Percentiles rank a stretch among this genome's conserved stretches.
Conservation (phyloP, 1,284 basidiomycete genomes). For the Sanghuangporus baumii region DNA sequence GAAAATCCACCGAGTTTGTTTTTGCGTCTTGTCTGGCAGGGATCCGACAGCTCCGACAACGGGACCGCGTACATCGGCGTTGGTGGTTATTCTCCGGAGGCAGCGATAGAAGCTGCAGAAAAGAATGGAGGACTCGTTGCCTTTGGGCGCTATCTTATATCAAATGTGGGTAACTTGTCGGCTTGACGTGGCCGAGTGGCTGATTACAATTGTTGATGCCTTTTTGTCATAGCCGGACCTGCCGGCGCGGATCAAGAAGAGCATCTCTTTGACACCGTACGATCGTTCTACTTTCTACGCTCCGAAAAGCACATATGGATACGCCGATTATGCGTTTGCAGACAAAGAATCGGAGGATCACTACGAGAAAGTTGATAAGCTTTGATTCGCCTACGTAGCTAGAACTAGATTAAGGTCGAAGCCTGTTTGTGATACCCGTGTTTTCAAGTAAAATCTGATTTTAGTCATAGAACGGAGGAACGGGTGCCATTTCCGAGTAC, state of each 20-base stretch:
- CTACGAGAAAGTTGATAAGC: not conserved
- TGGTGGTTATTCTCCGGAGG: constrained; percentile 29
- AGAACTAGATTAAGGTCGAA: no score
- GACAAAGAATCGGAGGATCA: constrained; percentile 10
- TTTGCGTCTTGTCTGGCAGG: constrained; percentile 29
- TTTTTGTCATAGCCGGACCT: constrained; percentile 16
- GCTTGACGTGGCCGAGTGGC: no score
- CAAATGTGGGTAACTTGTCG: constrained; percentile 30
- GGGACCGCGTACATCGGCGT: constrained; percentile 33
- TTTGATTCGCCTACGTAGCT: no score
- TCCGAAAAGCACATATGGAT: constrained; percentile 8
- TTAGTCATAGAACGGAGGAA: no score
- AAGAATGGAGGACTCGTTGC: constrained; percentile 35
- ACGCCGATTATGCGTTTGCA: constrained; percentile 15
- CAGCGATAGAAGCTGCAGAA: constrained; percentile 26
- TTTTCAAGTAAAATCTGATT: no score
- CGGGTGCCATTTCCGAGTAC: no score
- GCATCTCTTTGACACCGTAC: constrained; percentile 16
- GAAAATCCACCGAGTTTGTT: constrained; percentile 30
- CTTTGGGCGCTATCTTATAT: constrained; percentile 45
- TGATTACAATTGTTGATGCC: no score
- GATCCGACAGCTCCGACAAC: not conserved
- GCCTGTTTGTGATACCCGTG: no score
- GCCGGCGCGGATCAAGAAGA: constrained; percentile 14
- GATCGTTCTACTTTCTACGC: constrained; percentile 18